These are phyloP conservation scores for Starmerella sirachaensis DNA, from an alignment of 805 yeast species.

Conservation along the genomic window DNA sequence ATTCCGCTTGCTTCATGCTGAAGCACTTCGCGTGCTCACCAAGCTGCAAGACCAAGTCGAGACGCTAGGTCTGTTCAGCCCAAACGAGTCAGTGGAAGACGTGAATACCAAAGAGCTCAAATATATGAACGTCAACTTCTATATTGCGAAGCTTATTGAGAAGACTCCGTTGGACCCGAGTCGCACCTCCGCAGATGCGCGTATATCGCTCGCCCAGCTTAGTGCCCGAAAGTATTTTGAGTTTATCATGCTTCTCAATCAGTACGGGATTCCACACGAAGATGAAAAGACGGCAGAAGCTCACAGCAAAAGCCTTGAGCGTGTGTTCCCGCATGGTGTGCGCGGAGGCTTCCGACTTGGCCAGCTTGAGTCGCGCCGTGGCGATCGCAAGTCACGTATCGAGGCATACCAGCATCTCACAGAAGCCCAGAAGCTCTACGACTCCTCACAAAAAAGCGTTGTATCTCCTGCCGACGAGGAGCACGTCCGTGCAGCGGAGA, in stretches of 20 bases:
- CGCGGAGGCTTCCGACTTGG: conserved; percentile 9
- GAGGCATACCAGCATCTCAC: neutral
- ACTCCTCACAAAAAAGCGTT: neutral
- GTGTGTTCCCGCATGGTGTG: conserved; percentile 13
- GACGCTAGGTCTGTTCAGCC: conserved; percentile 50
- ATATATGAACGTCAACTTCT: conserved; percentile 47
- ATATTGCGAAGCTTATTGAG: conserved; percentile 38
- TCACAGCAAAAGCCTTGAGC: neutral
- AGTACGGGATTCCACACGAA: conserved; percentile 17
- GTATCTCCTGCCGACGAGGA: conserved; percentile 15
- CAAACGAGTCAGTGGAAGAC: conserved; percentile 62
- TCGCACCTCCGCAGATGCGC: conserved; percentile 13
- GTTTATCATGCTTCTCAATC: conserved; percentile 24
- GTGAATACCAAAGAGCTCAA: conserved; percentile 50
- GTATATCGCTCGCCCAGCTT: conserved; percentile 17
- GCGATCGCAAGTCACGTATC: neutral
- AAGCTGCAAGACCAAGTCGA: conserved; percentile 26
- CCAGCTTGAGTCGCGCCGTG: neutral
- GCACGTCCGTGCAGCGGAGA: conserved; percentile 6
- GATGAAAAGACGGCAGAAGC: neutral
- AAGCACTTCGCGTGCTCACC: conserved; percentile 5
- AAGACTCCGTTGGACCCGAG: conserved; percentile 19
- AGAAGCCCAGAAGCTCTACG: neutral
- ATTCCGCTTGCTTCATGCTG: conserved; percentile 9
- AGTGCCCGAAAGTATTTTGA: conserved; percentile 21